Base-by-base conservation (phyloP, 2,329 filamentous ascomycete genomes). In the Penicillium griseofulvum region DNA sequence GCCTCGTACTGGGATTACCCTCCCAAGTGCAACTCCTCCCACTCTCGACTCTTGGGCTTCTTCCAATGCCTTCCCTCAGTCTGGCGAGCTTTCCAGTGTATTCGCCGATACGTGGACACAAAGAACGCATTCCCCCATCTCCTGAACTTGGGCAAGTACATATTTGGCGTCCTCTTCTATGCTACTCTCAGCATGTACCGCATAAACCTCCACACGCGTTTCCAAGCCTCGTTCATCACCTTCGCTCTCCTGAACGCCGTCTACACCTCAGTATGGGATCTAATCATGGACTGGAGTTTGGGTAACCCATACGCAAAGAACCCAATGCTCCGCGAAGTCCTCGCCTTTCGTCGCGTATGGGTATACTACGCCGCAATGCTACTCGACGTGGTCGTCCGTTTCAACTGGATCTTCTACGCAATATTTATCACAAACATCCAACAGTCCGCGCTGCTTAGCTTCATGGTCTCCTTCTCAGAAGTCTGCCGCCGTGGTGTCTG, bases 261-360 rank as follows among this genome's bases (percentile, higher is more conserved):
- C 28, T 97, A 97, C 72, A 87, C 83, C 64, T 91, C 87, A 10
- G 82, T 96, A 39, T 99, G 94, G 94, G 94, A 99, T 70, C 77
- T 99, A 1, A 86, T 91, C 61, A 97, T 97, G 89, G 94, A 99
- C 72, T 97, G 94, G 82, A 94, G 89, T 55, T 80, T 97, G n/a
- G 82, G 93, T 3, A 91, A 97, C 65, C 81, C 88, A 0, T 84
- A 87, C 52, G 84, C 89, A 0, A 82, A 83, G 11, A 79, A 89
- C 61, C 82, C 78, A 1, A 80, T 87, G 46, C 82, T 97, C 11
- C 87, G 94, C 7, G 85, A 93, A 55, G 87, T 89, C 9, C 81
- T 94, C 0, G 91, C 87, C 0, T 88, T 94, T 65, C 93, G 93
- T 68, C 80, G 81, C 12, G 80, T 83, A 4, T 94, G 90, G 87